Conservation (phyloP, 257 asterid species). For the Nicotiana undulata region DNA sequence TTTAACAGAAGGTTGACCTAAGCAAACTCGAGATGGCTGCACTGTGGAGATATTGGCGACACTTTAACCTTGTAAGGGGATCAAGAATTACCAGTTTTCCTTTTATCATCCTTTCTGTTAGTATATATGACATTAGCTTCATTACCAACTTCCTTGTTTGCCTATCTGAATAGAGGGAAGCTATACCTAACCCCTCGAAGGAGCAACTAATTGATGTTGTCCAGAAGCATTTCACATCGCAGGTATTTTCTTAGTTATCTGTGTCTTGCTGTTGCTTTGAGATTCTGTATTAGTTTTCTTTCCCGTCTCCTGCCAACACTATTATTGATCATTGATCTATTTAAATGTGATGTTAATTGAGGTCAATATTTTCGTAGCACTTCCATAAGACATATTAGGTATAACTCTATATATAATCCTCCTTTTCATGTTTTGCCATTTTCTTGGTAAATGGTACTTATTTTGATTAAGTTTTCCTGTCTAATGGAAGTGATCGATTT, state of each 20-base stretch:
- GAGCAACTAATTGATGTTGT: slow-evolving; percentile 88
- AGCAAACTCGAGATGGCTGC: slow-evolving; percentile 89
- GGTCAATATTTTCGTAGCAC: not conserved
- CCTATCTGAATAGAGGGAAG: slow-evolving; percentile 45
- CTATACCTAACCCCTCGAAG: slow-evolving; percentile 64
- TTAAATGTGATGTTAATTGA: not conserved
- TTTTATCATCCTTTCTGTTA: not conserved
- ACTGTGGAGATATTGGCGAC: slow-evolving; percentile 74
- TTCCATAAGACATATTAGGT: not conserved
- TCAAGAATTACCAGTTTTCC: not conserved
- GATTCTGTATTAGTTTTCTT: not conserved
- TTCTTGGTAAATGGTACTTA: not conserved
- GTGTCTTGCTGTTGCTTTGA: not conserved
- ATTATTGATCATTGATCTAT: not conserved
- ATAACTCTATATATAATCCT: not conserved
- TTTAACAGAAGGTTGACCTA: slow-evolving; percentile 67
- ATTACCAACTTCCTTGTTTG: not conserved
- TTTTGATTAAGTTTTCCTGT: not conserved
- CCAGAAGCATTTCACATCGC: slow-evolving; percentile 86
- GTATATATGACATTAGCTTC: not conserved
- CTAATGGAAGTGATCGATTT: not conserved
- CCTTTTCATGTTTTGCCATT: not conserved
- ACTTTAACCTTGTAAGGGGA: slow-evolving; percentile 77
- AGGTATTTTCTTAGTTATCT: slow-evolving; percentile 31
- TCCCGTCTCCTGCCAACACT: no score